Percentiles rank a stretch among this genome's conserved stretches.
Conservation (phyloP, 768 basidiomycete species). For the Leccinum pellstonianum region DNA sequence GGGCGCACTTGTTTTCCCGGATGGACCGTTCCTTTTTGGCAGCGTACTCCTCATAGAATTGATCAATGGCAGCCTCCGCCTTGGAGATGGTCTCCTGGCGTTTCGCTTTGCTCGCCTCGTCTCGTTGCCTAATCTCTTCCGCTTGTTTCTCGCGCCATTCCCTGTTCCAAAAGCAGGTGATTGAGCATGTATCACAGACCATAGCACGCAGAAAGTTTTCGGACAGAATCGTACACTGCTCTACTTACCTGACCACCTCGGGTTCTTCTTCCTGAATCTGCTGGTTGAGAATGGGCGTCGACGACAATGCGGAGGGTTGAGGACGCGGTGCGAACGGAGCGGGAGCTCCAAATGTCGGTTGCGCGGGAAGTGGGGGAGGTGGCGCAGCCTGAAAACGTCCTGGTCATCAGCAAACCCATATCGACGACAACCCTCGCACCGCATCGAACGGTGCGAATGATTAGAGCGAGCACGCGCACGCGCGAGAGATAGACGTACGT, state of each 20-base stretch:
- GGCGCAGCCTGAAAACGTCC: conserved; percentile 33
- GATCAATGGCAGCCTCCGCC: conserved; percentile 85
- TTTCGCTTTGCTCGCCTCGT: conserved; percentile 73
- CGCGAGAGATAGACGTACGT: conserved; percentile 29
- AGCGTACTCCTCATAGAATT: conserved; percentile 87
- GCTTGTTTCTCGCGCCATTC: conserved; percentile 88
- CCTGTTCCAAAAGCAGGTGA: conserved; percentile 38
- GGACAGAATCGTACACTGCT: too few relatives aligned
- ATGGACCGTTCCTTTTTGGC: conserved; percentile 88
- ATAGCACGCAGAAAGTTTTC: background rate
- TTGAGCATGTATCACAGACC: background rate
- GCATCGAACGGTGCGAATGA: background rate
- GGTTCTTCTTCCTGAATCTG: conserved; percentile 76
- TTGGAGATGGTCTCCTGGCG: conserved; percentile 80
- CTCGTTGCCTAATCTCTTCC: conserved; percentile 78
- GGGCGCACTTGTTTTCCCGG: conserved; percentile 84
- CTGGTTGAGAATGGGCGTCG: conserved; percentile 73
- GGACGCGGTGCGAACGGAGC: conserved; percentile 75
- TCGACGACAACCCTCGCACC: conserved; percentile 14
- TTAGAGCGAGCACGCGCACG: background rate
- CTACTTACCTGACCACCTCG: conserved; percentile 73
- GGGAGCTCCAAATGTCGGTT: conserved; percentile 46
- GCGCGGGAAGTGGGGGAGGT: conserved; percentile 23
- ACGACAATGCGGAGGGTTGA: conserved; percentile 65
- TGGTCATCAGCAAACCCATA: conserved; percentile 2